These are phyloP conservation scores for Magnaporthiopsis incrustans DNA, from an alignment of 2,329 filamentous ascomycete species.

Conservation along the genomic window DNA sequence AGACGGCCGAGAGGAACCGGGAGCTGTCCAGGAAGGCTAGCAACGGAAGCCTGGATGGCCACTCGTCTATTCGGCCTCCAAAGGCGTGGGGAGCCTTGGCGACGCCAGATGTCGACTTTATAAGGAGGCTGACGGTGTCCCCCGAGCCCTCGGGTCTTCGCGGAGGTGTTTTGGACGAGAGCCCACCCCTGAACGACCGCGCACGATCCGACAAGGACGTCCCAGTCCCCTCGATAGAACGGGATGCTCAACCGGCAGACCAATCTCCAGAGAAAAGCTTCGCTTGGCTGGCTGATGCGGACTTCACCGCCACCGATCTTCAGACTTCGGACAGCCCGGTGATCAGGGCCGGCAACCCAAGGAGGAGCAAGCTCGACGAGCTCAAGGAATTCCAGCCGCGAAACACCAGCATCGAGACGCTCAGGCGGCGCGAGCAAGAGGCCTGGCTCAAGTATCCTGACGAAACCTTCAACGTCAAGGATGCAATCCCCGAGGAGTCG, in stretches of 20 bases:
- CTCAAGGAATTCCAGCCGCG: slow-evolving; percentile 14
- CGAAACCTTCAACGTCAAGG: slow-evolving; percentile 7
- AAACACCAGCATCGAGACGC: slow-evolving; percentile 38
- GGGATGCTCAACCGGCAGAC: slow-evolving; percentile 1
- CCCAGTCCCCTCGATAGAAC: slow-evolving; percentile 26
- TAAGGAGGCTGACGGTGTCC: slow-evolving; percentile 13
- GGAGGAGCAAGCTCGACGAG: slow-evolving; percentile 24
- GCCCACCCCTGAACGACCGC: background rate
- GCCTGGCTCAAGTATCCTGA: slow-evolving; percentile 14
- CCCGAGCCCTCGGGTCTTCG: slow-evolving; percentile 9
- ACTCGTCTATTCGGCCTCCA: slow-evolving; percentile 16
- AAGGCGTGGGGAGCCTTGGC: slow-evolving; percentile 13
- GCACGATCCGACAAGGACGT: slow-evolving; percentile 5
- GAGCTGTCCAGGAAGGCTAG: slow-evolving; percentile 26
- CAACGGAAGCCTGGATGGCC: slow-evolving; percentile 23
- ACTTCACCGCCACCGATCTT: slow-evolving; percentile 49
- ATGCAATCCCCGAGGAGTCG: slow-evolving; percentile 1
- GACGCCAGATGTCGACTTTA: slow-evolving; percentile 12
- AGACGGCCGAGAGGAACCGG: slow-evolving; percentile 27
- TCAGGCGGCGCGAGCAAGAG: slow-evolving; percentile 21
- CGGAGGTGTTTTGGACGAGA: background rate
- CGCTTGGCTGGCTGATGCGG: slow-evolving; percentile 48
- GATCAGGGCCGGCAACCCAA: slow-evolving; percentile 30
- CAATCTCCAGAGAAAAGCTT: slow-evolving; percentile 41
- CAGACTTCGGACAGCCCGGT: slow-evolving; percentile 50